Base-by-base conservation (phyloP, 2,329 filamentous ascomycete genomes). In the Fusarium bactridioides region DNA sequence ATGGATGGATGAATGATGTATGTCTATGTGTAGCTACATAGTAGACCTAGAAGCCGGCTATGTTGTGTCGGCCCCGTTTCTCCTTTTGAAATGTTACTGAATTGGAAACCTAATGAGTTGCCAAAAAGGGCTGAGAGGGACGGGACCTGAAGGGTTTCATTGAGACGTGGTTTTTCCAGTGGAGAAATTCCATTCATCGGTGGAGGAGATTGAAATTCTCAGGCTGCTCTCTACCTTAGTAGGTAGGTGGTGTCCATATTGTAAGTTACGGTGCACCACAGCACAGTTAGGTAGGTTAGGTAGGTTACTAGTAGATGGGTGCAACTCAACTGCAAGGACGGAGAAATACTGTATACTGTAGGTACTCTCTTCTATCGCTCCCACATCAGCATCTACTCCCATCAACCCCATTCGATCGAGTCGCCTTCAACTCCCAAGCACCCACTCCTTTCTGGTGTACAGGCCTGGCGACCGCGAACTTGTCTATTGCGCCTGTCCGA, bases 131-230 rank as follows among this genome's bases (percentile, higher is more conserved):
- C 33, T 64, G 47, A 54, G 47, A 54, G n/a, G 41, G 58, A 66
- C 35, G 53, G 60, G 37, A 73, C 55, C 59, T 53, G 38, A 61
- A 67, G 40, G 70, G 69, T 73, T 72, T 73, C 70, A 73, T 66
- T 59, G 47, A 55, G 65, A 66, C 57, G 54, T 70, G 48, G 59
- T 62, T 73, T 67, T 67, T 56, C 48, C 40, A 57, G 70, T 70
- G 70, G 70, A 60, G 69, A 73, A 72, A 53, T 58, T 33, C 33
- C 23, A 37, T 53, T 33, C 48, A 53, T 53, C 54, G 38, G 58
- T 62, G 62, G 67, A 37, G 62, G 67, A 37, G 25, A 50, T 50
- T 23, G 29, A 38, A 33, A 51, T 35, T 66, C 21, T 38, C 25
- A 44, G 45, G n/a, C 43, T 58, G 40, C 37, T 43, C 33, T 48